These are phyloP conservation scores for Ustilago lituana DNA, from an alignment of 1,284 basidiomycete species.

Conservation along the genomic window DNA sequence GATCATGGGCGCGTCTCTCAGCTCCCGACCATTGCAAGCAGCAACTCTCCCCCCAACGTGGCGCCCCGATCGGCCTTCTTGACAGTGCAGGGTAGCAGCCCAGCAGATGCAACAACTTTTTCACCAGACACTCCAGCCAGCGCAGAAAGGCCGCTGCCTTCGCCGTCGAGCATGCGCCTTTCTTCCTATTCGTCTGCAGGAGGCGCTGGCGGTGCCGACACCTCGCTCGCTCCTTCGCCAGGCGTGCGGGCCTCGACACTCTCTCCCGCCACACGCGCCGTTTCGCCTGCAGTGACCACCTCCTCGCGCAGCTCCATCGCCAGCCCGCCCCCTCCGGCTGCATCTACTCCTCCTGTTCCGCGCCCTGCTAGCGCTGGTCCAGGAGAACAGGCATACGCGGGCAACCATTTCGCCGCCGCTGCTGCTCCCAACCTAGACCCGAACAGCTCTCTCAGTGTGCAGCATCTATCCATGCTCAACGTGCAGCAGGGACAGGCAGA, in stretches of 20 bases:
- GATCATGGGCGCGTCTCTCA: slow-evolving; percentile 25
- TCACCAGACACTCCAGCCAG: neutral
- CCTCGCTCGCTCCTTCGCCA: neutral
- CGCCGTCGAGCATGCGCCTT: slow-evolving; percentile 8
- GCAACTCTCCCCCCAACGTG: neutral
- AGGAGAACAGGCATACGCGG: neutral
- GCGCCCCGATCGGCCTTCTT: slow-evolving; percentile 14
- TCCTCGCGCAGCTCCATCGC: slow-evolving; percentile 35
- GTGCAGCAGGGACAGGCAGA: slow-evolving; percentile 37
- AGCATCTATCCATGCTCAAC: slow-evolving; percentile 37
- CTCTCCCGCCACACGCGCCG: slow-evolving; percentile 14
- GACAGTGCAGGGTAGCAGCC: slow-evolving; percentile 12
- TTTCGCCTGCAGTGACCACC: slow-evolving; percentile 25
- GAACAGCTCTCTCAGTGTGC: slow-evolving; percentile 14
- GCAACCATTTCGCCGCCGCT: neutral
- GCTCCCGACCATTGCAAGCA: slow-evolving; percentile 26
- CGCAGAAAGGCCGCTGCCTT: slow-evolving; percentile 6
- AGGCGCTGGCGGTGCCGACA: neutral
- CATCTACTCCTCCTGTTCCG: slow-evolving; percentile 10
- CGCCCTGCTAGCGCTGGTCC: slow-evolving; percentile 24
- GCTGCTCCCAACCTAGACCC: neutral
- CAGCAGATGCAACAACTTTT: neutral
- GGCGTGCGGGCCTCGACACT: slow-evolving; percentile 6
- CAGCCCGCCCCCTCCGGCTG: slow-evolving; percentile 10
- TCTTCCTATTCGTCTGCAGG: slow-evolving; percentile 13